phyloP scores from a whole-genome alignment of 2,329 filamentous ascomycete species.

The Aspergillus fumigatiaffinis region DNA sequence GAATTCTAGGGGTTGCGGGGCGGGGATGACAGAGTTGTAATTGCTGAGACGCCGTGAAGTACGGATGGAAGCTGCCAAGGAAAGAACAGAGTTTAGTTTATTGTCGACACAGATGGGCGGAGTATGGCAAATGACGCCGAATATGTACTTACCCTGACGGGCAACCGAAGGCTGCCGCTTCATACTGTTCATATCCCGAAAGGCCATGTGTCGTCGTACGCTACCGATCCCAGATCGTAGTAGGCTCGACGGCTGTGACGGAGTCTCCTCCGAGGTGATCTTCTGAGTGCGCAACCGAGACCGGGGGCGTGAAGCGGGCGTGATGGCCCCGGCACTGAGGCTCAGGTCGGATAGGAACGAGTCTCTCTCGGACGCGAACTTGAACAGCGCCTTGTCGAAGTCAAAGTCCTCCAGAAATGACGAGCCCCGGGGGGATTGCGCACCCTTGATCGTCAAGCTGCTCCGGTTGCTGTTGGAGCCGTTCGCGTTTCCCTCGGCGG shows the following conservation, averaged over 20 bases:
- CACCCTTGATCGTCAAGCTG: slow-evolving; percentile 57
- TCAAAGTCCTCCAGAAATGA: slow-evolving; percentile 67
- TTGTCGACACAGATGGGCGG: neutral
- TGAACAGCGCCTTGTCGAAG: slow-evolving; percentile 87
- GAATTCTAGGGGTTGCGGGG: slow-evolving; percentile 82
- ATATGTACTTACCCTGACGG: slow-evolving; percentile 62
- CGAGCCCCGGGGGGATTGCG: slow-evolving; percentile 31
- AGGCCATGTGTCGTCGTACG: slow-evolving; percentile 86
- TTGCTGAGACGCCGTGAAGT: slow-evolving; percentile 89
- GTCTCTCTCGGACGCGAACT: slow-evolving; percentile 94
- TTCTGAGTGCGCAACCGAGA: slow-evolving; percentile 77
- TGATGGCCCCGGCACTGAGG: slow-evolving; percentile 78
- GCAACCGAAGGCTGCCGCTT: slow-evolving; percentile 77
- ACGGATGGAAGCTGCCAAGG: slow-evolving; percentile 59
- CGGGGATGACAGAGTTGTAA: slow-evolving; percentile 96
- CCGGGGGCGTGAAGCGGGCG: slow-evolving; percentile 63
- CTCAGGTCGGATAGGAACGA: slow-evolving; percentile 89
- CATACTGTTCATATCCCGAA: slow-evolving; percentile 90
- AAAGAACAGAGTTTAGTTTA: neutral
- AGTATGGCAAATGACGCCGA: neutral
- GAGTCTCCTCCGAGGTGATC: slow-evolving; percentile 69
- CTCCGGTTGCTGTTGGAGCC: slow-evolving; percentile 60
- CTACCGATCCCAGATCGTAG: slow-evolving; percentile 69
- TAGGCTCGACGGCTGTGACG: slow-evolving; percentile 38
- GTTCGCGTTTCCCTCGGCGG: slow-evolving; percentile 35